Percentiles rank a stretch among this genome's conserved stretches.
Evolutionary conservation across 2,329 filamentous ascomycete genomes (phyloP).

Genomic region (Aspergillus transmontanensis): DNA sequence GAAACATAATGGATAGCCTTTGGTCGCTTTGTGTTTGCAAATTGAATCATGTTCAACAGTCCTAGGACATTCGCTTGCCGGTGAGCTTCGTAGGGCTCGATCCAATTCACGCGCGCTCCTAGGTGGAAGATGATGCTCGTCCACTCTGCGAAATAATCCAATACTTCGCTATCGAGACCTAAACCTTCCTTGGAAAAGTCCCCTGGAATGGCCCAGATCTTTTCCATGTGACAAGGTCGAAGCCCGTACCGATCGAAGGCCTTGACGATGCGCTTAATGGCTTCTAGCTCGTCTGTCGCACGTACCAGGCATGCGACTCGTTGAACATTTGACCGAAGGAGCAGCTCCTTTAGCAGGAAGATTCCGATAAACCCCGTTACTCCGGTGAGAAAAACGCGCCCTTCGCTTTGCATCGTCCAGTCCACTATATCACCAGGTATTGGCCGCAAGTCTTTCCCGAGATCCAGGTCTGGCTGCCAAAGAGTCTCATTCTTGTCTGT

Average conservation of each 20-base stretch:
- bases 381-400: background rate
- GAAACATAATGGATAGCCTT: slow-evolving; percentile 18
- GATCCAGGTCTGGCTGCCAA: slow-evolving; percentile 22
- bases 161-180: background rate
- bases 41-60: slow-evolving; percentile 8
- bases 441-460: slow-evolving; percentile 9
- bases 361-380: background rate
- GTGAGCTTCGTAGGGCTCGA: slow-evolving; percentile 10
- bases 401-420: background rate
- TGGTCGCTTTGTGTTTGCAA: slow-evolving; percentile 4
- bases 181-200: background rate
- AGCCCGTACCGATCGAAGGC: background rate
- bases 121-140: slow-evolving; percentile 13
- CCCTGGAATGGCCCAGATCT: background rate
- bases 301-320: background rate
- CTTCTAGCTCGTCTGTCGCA: background rate
- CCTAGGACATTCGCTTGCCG: slow-evolving; percentile 7
- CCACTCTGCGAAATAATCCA: slow-evolving; percentile 2
- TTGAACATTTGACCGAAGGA: background rate
- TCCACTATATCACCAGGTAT: background rate
- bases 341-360: background rate
- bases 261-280: background rate
- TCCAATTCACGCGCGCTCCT: slow-evolving; percentile 10
- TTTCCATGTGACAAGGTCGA: background rate
- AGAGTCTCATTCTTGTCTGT: slow-evolving; percentile 8